These are phyloP conservation scores for Chloranthus sessilifolius DNA, from an alignment of 164 flowering plant species.

Conservation along the genomic window DNA sequence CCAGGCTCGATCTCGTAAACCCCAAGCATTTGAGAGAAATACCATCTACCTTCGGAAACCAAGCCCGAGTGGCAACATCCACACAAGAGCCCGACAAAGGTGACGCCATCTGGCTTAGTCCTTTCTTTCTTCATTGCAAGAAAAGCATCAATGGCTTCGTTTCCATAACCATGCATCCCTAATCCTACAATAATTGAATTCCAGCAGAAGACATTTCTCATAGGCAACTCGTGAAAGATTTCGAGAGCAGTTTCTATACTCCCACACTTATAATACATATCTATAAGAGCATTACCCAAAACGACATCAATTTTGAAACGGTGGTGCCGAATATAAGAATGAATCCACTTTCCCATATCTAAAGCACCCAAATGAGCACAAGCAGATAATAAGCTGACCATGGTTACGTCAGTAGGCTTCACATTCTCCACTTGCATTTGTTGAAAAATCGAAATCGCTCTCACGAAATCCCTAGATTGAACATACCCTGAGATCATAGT, in stretches of 20 bases:
- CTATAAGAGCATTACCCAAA: conserved; percentile 36
- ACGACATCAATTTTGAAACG: conserved; percentile 24
- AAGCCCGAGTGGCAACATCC: conserved; percentile 43
- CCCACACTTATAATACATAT: conserved; percentile 45
- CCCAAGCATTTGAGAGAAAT: conserved; percentile 25
- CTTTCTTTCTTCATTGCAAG: conserved; percentile 22
- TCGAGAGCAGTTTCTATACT: conserved; percentile 25
- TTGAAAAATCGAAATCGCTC: conserved; percentile 21
- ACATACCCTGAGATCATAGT: conserved; percentile 31
- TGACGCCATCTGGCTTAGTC: conserved; percentile 32
- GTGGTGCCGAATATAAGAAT: conserved; percentile 24
- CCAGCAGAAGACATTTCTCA: conserved; percentile 35
- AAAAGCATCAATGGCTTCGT: conserved; percentile 33
- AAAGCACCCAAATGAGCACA: conserved; percentile 45
- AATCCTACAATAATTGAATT: conserved; percentile 34
- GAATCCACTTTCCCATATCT: conserved; percentile 37
- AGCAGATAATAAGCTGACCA: conserved; percentile 39
- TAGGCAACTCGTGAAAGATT: conserved; percentile 25
- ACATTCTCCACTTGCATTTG: conserved; percentile 28
- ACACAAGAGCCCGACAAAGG: conserved; percentile 37
- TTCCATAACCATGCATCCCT: conserved; percentile 37
- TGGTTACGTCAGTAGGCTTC: conserved; percentile 33
- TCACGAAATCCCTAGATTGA: conserved; percentile 16
- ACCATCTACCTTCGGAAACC: conserved; percentile 24
- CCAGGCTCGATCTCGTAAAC: conserved; percentile 30